Base-by-base conservation (phyloP, 306 rosid species). In the Pyrus pyrifolia region DNA sequence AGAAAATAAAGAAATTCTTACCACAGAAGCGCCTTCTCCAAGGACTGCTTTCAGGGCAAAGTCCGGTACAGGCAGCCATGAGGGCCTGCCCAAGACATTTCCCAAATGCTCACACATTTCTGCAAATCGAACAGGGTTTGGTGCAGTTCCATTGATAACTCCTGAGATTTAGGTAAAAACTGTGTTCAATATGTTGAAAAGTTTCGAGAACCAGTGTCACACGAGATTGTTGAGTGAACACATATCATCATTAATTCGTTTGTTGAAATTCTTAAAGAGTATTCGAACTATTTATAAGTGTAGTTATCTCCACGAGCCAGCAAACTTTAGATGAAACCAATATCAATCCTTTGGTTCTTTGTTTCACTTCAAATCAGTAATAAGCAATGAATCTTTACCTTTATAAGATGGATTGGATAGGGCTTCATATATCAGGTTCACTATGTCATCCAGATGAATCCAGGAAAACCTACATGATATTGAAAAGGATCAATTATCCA, bases 371-470 rank as follows among this genome's bases (percentile, higher is more conserved):
- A 45, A 7, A 14, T 14, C 22, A 2, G 10, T 14, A 61, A 70
- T 53, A 66, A 58, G 33, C 27, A 76, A 59, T n/a, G 65, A 83
- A 68, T 17, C 42, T 29, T 81, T 82, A 95, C 98, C 97, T 77
- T 90, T 71, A 77, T 95, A 95, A 29, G 96, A 90, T 70, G 98
- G 96, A 91, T 91, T 95, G 78, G 73, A 68, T 18, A 95, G 91
- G 64, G 98, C 93, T 87, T 95, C 97, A 29, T 92, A 95, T 73
- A 95, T 84, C 69, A 95, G 86, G 87, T 82, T 85, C 83, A 92
- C 97, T 76, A 95, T 88, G 90, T 95, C 98, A 61, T 95, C 99
- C 84, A 90, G 80, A 83, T 92, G 99, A 92, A 95, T 95, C 99
- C 97, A 95, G 23, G 99, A 95, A 85, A 92, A 92, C 97, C 99